Conservation (phyloP, 805 yeast genomes). For the Yarrowia porcina region DNA sequence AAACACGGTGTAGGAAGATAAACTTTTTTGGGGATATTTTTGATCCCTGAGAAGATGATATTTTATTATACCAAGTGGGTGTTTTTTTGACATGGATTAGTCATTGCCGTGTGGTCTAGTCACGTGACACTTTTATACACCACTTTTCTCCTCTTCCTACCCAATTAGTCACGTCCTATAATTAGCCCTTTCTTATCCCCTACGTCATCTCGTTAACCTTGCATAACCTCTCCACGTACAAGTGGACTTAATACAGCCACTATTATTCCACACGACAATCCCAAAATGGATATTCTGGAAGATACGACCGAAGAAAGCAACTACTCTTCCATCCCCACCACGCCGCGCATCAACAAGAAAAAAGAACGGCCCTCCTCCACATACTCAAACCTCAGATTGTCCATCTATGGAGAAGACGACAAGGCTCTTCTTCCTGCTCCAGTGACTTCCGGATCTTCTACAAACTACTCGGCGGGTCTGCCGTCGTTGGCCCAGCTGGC, state of each 20-base stretch:
- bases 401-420: slow-evolving; percentile 13
- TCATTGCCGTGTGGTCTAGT: not conserved
- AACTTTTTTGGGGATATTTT: not conserved
- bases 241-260: not conserved
- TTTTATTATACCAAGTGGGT: not conserved
- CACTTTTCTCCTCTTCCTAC: no score
- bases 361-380: slow-evolving; percentile 24
- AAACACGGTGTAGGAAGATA: not conserved
- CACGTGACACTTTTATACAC: no score
- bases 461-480: slow-evolving; percentile 11
- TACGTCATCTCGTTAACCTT: slow-evolving; percentile 17
- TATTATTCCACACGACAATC: not conserved
- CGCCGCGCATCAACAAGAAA: slow-evolving; percentile 17
- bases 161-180: not conserved
- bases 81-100: not conserved
- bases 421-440: slow-evolving; percentile 5
- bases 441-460: not conserved
- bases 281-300: slow-evolving; percentile 4
- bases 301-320: slow-evolving; percentile 22
- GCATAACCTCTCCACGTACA: slow-evolving; percentile 7
- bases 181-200: not conserved
- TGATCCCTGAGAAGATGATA: not conserved
- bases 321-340: slow-evolving; percentile 6
- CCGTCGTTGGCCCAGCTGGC: slow-evolving; percentile 4
- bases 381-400: slow-evolving; percentile 17